Conservation (phyloP, 2,329 filamentous ascomycete species). For the Fusarium sp. region DNA sequence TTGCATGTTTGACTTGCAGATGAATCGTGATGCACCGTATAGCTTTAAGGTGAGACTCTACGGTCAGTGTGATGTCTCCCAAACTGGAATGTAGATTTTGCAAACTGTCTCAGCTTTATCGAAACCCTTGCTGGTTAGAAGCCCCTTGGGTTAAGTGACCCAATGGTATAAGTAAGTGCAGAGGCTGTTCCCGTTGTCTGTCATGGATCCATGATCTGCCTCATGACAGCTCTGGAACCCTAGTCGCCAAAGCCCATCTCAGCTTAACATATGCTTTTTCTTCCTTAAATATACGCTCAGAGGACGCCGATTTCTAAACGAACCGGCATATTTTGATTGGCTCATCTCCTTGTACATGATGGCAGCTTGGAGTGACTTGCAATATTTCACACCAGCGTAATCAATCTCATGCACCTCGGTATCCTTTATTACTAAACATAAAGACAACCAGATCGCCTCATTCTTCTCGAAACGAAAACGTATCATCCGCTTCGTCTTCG, state of each 20-base stretch:
- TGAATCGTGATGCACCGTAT: neutral
- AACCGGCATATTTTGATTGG: neutral
- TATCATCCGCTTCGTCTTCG: neutral
- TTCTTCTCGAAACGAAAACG: neutral
- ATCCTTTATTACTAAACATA: too few relatives aligned
- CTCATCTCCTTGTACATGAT: neutral
- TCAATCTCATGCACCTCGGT: too few relatives aligned
- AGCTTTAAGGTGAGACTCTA: conserved; percentile 2
- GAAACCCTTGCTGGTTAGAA: neutral
- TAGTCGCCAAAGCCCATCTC: neutral
- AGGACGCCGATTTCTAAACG: conserved; percentile 12
- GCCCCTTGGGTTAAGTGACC: neutral
- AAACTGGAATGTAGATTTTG: conserved; percentile 9
- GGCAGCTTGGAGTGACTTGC: neutral
- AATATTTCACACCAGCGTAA: neutral
- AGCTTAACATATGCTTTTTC: neutral
- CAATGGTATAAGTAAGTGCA: conserved; percentile 11
- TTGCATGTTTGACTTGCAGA: neutral
- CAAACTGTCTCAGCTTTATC: neutral
- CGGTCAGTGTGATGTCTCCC: neutral
- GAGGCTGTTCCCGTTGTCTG: neutral
- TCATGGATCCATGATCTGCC: conserved; percentile 5
- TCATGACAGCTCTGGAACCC: conserved; percentile 15
- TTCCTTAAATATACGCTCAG: neutral
- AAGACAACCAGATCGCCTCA: conserved; percentile 1